Evolutionary conservation across 1,139 yeast genomes (phyloP).

Genomic region (Candida sanyaensis): DNA sequence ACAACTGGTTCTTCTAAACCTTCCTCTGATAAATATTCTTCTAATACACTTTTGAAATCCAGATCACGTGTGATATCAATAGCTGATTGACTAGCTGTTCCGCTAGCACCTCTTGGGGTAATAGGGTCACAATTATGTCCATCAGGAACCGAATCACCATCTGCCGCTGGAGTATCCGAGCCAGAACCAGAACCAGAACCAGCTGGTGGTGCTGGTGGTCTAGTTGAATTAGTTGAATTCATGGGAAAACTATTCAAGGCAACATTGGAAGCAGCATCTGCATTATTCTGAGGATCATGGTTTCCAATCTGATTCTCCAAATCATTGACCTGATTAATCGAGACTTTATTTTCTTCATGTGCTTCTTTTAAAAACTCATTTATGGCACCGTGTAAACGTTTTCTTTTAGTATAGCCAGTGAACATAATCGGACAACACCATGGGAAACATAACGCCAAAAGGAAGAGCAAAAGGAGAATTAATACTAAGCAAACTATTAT

Average conservation of each 20-base stretch:
- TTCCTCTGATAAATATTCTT: conserved; percentile 17
- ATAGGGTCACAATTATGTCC: neutral
- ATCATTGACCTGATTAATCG: conserved; percentile 2
- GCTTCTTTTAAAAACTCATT: neutral
- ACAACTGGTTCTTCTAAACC: conserved; percentile 7
- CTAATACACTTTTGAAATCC: conserved; percentile 20
- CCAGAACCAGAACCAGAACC: neutral
- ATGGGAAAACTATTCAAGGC: conserved; percentile 18
- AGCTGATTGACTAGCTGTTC: neutral
- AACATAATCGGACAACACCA: conserved; percentile 8
- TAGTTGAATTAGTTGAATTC: conserved; percentile 5
- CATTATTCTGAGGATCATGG: neutral
- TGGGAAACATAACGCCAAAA: conserved; percentile 6
- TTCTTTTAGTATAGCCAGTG: conserved; percentile 2
- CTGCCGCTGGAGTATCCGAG: neutral
- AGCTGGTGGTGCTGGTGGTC: neutral
- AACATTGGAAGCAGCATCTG: conserved; percentile 12
- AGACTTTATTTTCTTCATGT: neutral
- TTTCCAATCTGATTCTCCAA: conserved; percentile 8
- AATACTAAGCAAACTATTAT: conserved; percentile 5
- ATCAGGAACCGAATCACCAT: neutral
- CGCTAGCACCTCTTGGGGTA: neutral
- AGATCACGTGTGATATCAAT: conserved; percentile 10
- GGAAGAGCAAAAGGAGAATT: neutral
- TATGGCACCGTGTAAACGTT: neutral